Conservation (phyloP, 768 basidiomycete genomes). For the Phallus indusiatus region DNA sequence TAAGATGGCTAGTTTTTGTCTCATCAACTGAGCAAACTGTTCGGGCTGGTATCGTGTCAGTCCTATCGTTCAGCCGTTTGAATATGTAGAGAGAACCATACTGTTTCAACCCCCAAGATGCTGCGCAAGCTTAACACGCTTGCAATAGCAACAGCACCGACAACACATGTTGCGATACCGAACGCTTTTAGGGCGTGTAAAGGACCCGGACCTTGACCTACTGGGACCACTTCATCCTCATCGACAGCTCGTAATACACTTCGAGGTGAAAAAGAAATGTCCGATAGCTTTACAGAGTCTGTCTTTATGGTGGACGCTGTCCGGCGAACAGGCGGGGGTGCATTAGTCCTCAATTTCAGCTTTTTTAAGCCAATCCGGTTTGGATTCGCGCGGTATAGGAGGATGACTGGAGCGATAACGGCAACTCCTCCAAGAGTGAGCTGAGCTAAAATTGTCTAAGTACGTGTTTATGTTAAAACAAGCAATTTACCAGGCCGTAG, state of each 20-base stretch:
- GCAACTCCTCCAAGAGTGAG: not conserved
- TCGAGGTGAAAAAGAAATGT: not conserved
- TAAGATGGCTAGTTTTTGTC: slow-evolving; percentile 32
- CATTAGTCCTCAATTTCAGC: not conserved
- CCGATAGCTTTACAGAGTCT: not conserved
- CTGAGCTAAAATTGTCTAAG: not conserved
- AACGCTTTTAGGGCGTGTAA: slow-evolving; percentile 56
- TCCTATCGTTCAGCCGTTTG: not conserved
- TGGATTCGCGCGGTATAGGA: not conserved
- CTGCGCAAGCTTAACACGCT: slow-evolving; percentile 41
- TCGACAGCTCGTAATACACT: not conserved
- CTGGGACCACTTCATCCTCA: not conserved
- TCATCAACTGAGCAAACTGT: slow-evolving; percentile 54
- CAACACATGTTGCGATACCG: slow-evolving; percentile 52
- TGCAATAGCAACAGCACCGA: slow-evolving; percentile 35
- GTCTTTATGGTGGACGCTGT: slow-evolving; percentile 14
- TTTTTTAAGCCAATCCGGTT: not conserved
- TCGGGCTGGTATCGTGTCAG: slow-evolving; percentile 30
- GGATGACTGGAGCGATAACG: not conserved
- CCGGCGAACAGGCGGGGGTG: slow-evolving; percentile 11
- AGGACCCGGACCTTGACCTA: slow-evolving; percentile 23
- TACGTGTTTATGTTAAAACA: not conserved
- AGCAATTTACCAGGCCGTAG: not conserved
- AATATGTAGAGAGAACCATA: slow-evolving; percentile 24
- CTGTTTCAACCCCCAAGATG: slow-evolving; percentile 45